These are phyloP conservation scores for Malus asiatica DNA, from an alignment of 306 rosid species.

Conservation along the genomic window DNA sequence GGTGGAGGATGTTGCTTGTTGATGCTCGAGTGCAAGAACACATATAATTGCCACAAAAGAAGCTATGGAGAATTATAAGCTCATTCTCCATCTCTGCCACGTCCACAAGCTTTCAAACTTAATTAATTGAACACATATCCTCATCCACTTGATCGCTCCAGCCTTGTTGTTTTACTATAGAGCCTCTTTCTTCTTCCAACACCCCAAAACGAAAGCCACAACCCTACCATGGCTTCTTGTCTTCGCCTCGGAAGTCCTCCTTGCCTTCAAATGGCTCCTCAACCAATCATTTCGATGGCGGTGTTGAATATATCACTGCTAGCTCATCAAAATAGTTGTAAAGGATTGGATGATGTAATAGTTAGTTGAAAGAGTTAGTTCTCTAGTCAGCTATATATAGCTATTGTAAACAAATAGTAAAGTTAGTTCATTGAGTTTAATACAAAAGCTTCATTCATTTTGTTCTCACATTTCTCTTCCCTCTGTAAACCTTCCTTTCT, in stretches of 20 bases:
- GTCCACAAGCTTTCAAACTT: slow-evolving; percentile 30
- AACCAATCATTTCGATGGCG: slow-evolving; percentile 49
- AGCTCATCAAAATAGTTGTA: too few relatives aligned
- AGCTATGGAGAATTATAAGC: slow-evolving; percentile 31
- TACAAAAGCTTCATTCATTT: too few relatives aligned
- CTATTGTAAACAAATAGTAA: too few relatives aligned
- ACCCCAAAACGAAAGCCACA: slow-evolving; percentile 9
- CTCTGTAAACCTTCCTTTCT: too few relatives aligned
- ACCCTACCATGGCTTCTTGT: slow-evolving; percentile 44
- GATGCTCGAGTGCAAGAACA: not conserved
- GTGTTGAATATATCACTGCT: too few relatives aligned
- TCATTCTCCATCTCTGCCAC: slow-evolving; percentile 35
- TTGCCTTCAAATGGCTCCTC: slow-evolving; percentile 57
- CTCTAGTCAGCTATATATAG: too few relatives aligned
- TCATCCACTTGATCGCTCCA: slow-evolving; percentile 45
- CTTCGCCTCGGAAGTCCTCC: slow-evolving; percentile 48
- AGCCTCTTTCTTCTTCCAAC: slow-evolving; percentile 28
- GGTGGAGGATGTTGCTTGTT: not conserved
- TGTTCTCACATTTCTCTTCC: too few relatives aligned
- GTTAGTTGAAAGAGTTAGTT: too few relatives aligned
- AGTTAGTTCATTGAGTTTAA: too few relatives aligned
- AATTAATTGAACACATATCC: slow-evolving; percentile 38
- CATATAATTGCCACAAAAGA: not conserved
- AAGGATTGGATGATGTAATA: too few relatives aligned
- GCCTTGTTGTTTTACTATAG: slow-evolving; percentile 48